phyloP scores from a whole-genome alignment of 495 filamentous ascomycete species.

The Podospora anserina region DNA sequence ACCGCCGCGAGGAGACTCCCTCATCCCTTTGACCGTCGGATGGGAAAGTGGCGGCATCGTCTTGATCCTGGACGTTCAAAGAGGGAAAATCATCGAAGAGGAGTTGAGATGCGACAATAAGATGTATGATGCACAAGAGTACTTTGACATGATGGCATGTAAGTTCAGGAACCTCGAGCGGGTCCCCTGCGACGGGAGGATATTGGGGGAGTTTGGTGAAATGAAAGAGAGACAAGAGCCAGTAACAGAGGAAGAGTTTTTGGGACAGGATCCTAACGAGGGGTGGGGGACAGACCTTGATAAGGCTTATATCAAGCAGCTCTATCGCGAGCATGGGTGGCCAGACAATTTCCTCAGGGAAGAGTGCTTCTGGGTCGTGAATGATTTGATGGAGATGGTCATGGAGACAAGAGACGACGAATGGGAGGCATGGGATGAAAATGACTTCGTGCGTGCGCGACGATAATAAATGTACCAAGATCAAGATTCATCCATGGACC shows the following conservation, averaged over 20 bases:
- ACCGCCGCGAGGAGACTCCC: background rate
- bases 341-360: background rate
- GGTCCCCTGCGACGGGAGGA: background rate
- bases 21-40: background rate
- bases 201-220: background rate
- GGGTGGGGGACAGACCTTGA: background rate
- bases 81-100: background rate
- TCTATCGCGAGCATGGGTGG: background rate
- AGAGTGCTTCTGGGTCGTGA: background rate
- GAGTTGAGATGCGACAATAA: background rate
- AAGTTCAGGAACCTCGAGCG: background rate
- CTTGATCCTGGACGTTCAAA: background rate
- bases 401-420: background rate
- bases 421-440: too few species aligned
- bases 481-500: too few species aligned
- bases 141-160: background rate
- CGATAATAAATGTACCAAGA: background rate
- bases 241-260: background rate
- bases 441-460: background rate
- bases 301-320: background rate
- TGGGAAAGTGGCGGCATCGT: background rate
- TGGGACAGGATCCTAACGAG: background rate
- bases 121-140: background rate
- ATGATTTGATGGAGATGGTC: background rate
- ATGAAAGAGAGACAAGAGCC: background rate